Conservation (phyloP, 2,329 filamentous ascomycete genomes). For the Trichoderma sp. region DNA sequence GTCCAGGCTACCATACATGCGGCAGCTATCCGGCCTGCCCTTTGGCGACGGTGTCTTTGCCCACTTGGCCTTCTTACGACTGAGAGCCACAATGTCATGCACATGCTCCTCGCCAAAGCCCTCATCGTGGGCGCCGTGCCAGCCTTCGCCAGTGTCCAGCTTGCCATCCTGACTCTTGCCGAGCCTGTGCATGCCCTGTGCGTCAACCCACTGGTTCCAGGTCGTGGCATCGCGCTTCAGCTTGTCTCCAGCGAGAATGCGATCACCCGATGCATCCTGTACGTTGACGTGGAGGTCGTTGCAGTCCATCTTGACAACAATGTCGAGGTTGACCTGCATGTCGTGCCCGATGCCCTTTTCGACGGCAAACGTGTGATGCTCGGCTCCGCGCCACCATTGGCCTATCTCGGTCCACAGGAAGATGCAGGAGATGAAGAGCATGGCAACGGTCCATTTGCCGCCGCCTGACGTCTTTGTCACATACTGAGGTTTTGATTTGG, state of each 20-base stretch:
- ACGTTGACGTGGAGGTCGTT: conserved; percentile 91
- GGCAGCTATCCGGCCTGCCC: conserved; percentile 67
- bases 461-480: conserved; percentile 79
- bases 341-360: conserved; percentile 85
- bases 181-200: conserved; percentile 61
- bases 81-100: conserved; percentile 80
- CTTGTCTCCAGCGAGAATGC: conserved; percentile 75
- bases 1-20: conserved; percentile 84
- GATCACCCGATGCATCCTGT: conserved; percentile 90
- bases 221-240: conserved; percentile 73
- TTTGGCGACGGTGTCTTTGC: conserved; percentile 71
- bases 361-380: conserved; percentile 87
- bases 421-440: conserved; percentile 69
- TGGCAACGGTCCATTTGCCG: conserved; percentile 87
- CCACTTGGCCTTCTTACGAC: conserved; percentile 61
- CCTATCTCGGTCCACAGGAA: conserved; percentile 75
- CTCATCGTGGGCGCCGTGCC: conserved; percentile 57
- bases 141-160: conserved; percentile 56
- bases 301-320: conserved; percentile 89
- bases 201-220: conserved; percentile 79
- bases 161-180: conserved; percentile 55
- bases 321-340: conserved; percentile 91
- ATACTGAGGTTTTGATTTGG: conserved; percentile 95
- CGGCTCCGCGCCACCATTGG: conserved; percentile 80
- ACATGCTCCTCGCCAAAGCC: conserved; percentile 79